These are phyloP conservation scores for Penicillium janthinellum DNA, from an alignment of 2,329 filamentous ascomycete species.

Conservation along the genomic window DNA sequence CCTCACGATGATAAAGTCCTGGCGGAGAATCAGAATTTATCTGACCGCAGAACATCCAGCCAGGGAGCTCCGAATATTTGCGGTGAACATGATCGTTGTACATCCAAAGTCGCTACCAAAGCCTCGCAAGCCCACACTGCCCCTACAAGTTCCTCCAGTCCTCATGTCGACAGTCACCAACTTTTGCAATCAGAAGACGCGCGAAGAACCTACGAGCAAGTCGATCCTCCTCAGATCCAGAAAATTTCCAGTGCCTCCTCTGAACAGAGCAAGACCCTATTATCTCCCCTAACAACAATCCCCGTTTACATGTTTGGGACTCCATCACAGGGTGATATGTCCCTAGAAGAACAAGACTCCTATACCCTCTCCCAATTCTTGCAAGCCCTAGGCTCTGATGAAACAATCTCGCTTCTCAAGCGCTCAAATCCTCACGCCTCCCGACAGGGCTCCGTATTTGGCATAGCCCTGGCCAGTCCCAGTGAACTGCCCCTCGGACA, in stretches of 20 bases:
- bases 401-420: conserved; percentile 9
- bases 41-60: conserved; percentile 12
- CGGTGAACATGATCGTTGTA: not conserved
- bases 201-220: too few relatives aligned
- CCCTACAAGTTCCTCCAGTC: not conserved
- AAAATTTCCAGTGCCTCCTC: not conserved
- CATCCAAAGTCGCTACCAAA: not conserved
- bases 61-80: conserved; percentile 11
- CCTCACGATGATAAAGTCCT: conserved; percentile 12
- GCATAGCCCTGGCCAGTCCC: conserved; percentile 33
- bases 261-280: not conserved
- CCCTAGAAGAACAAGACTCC: not conserved
- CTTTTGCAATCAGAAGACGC: not conserved
- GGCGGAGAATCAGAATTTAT: conserved; percentile 27
- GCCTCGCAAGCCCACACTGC: not conserved
- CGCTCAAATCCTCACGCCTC: conserved; percentile 27
- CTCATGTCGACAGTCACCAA: not conserved
- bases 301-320: conserved; percentile 29
- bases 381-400: conserved; percentile 14
- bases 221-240: not conserved
- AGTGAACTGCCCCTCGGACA: conserved; percentile 20
- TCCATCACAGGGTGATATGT: not conserved
- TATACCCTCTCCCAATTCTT: conserved; percentile 20
- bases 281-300: conserved; percentile 30
- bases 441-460: conserved; percentile 21